Base-by-base conservation (phyloP, 2,329 filamentous ascomycete species). In the Colletotrichum sp. region DNA sequence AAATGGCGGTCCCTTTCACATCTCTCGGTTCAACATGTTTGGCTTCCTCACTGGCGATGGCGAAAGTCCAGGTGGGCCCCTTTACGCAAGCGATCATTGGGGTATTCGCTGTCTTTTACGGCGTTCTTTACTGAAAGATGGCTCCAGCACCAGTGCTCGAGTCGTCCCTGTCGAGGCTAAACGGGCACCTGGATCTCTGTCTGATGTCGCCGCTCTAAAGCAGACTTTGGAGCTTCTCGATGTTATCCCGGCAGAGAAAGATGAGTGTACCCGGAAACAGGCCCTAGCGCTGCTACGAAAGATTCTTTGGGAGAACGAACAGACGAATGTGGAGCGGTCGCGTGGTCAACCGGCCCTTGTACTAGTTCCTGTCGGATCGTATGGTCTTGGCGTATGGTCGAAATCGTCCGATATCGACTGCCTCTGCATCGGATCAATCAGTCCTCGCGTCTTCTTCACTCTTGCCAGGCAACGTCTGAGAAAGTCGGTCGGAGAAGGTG, bases 301-400 rank as follows among this genome's bases (percentile, higher is more conserved):
- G 3, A 80, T 86, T 39, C 78, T 90, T 60, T 77, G 85, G 61
- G 84, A 89, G 59, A 75, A 81, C 9, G 79, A 79, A 66, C 68
- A 72, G 6, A 36, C 64, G 13, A 44, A 55, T 16, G 15, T 70
- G 15, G 74, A 78, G 5, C 34, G 57, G 55, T 25, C 30, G 30
- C 75, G 22, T 55, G 68, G 55, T 77, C 77, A 82, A 25, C 80
- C 82, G 9, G 79, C 80, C 3, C 81, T 93, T 48, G 84, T 92
- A 2, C 80, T 94, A 9, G 86, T 91, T 8, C 87, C 92, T 0
- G 91, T 94, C n/a, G 93, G 93, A 1, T 94, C 93, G 1, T 93
- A 92, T 79, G 91, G 90, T 5, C 84, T 94, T 5, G 90, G 89
- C 12, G 89, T 92, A 5, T 94, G 92, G 91, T 91, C 90, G 2